These are phyloP conservation scores for Mallotus repandus DNA, from an alignment of 441 rosid species.

Conservation along the genomic window DNA sequence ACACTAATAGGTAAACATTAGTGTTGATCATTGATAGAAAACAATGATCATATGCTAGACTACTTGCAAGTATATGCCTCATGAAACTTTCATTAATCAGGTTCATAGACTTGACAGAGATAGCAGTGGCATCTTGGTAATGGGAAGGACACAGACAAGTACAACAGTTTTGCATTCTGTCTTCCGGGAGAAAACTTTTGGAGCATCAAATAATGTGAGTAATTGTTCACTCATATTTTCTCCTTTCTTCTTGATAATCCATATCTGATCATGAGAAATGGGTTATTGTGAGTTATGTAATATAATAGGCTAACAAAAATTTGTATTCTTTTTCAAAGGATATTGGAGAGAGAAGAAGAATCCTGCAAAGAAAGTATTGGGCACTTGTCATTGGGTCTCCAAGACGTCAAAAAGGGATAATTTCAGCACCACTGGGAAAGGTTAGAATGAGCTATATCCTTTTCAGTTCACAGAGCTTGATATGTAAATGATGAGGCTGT, in stretches of 20 bases:
- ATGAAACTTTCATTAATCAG: constrained; percentile 34
- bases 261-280: constrained; percentile 4
- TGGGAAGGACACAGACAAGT: constrained; percentile 87
- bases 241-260: constrained; percentile 2
- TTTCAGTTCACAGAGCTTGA: too few species aligned
- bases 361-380: constrained; percentile 68
- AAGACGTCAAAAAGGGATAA: constrained; percentile 53
- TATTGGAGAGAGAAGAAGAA: constrained; percentile 37
- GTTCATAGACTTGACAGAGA: constrained; percentile 97
- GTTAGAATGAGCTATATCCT: constrained; percentile 35
- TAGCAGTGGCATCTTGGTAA: constrained; percentile 87
- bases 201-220: constrained; percentile 59
- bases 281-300: not conserved
- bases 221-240: not conserved
- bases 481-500: too few species aligned
- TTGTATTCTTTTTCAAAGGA: constrained; percentile 38
- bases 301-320: not conserved
- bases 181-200: constrained; percentile 82
- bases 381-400: constrained; percentile 90
- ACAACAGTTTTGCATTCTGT: constrained; percentile 75
- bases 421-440: constrained; percentile 81
- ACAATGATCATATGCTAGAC: not conserved
- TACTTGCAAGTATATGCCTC: not conserved
- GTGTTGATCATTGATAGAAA: too few species aligned
- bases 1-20: constrained; percentile 61